Conservation (phyloP, 2,329 filamentous ascomycete genomes). For the Daldinia sp. region DNA sequence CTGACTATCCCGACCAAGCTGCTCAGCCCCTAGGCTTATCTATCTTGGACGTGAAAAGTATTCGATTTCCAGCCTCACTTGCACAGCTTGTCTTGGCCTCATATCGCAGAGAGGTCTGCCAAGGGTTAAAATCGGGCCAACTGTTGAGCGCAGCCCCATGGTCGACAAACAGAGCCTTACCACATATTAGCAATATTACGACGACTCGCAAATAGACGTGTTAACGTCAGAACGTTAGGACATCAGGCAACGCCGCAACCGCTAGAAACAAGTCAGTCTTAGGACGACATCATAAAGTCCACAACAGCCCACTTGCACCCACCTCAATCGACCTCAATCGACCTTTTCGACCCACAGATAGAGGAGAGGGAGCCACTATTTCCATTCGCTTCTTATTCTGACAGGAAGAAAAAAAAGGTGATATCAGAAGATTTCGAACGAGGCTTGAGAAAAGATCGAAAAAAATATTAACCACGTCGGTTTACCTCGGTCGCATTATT, state of each 20-base stretch:
- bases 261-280: constrained; percentile 16
- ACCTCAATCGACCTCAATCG: constrained; percentile 25
- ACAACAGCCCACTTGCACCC: constrained; percentile 32
- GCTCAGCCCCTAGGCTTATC: constrained; percentile 33
- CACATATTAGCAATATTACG: constrained; percentile 32
- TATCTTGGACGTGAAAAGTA: constrained; percentile 23
- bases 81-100: constrained; percentile 33
- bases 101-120: constrained; percentile 35
- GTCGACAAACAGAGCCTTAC: constrained; percentile 32
- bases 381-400: constrained; percentile 18
- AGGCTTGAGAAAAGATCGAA: neutral
- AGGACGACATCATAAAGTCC: constrained; percentile 41
- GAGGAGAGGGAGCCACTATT: constrained; percentile 33
- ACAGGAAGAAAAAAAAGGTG: constrained; percentile 32
- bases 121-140: constrained; percentile 36
- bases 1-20: constrained; percentile 24
- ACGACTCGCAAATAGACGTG: constrained; percentile 25
- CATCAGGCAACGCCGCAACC: constrained; percentile 32
- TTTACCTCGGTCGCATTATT: constrained; percentile 18
- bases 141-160: constrained; percentile 35
- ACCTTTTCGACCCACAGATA: constrained; percentile 37
- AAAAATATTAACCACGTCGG: constrained; percentile 15
- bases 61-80: constrained; percentile 17
- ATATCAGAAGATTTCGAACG: constrained; percentile 33
- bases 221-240: constrained; percentile 30